These are phyloP conservation scores for Penicillium paneum DNA, from an alignment of 2,329 filamentous ascomycete species.

Conservation along the genomic window DNA sequence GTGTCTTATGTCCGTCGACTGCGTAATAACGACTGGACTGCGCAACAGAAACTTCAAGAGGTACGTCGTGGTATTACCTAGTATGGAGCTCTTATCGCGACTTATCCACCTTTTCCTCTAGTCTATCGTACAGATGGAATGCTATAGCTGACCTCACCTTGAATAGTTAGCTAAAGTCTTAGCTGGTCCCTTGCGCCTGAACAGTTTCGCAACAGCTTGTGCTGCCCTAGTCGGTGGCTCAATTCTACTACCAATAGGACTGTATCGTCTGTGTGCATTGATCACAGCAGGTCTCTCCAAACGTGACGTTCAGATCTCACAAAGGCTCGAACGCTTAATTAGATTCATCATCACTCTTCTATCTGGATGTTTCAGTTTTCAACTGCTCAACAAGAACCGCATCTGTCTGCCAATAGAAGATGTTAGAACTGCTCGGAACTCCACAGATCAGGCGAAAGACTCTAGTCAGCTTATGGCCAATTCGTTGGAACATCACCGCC, in stretches of 20 bases:
- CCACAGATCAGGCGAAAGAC: conserved; percentile 4
- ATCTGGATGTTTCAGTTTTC: conserved; percentile 51
- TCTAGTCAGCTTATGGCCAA: conserved; percentile 3
- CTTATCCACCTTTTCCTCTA: conserved; percentile 3
- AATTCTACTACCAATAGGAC: conserved; percentile 43
- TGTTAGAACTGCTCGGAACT: conserved; percentile 6
- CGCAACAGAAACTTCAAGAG: conserved; percentile 34
- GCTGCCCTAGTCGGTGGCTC: conserved; percentile 52
- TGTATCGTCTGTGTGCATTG: conserved; percentile 26
- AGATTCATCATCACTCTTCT: conserved; percentile 47
- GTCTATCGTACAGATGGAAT: background rate
- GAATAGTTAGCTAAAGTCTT: conserved; percentile 41
- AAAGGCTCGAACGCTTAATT: conserved; percentile 23
- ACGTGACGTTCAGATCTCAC: conserved; percentile 16
- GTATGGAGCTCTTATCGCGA: background rate
- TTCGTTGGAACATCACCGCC: conserved; percentile 18
- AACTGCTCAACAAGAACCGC: conserved; percentile 45
- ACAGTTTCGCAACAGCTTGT: conserved; percentile 54
- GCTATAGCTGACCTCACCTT: conserved; percentile 18
- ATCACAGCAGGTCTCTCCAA: conserved; percentile 20
- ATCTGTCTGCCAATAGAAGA: conserved; percentile 15
- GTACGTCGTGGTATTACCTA: conserved; percentile 26
- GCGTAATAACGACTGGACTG: conserved; percentile 30
- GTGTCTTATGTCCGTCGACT: conserved; percentile 39
- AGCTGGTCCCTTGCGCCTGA: conserved; percentile 39